phyloP scores from a whole-genome alignment of 768 basidiomycete genomes.

The Infundibulicybe gibba region DNA sequence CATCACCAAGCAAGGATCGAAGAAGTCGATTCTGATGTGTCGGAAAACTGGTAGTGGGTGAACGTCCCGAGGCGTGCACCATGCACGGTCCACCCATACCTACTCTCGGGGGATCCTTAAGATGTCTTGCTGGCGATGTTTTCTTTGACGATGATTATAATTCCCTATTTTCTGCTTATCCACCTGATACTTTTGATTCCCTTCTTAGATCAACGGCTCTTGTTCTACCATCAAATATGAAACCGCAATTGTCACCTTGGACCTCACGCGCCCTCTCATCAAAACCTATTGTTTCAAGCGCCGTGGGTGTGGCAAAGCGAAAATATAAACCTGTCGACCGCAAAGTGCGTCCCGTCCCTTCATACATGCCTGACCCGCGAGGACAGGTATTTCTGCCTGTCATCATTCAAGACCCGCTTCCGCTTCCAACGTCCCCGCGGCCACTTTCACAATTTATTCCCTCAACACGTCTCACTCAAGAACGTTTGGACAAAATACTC shows the following conservation, averaged over 20 bases:
- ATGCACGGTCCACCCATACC: conserved; percentile 6
- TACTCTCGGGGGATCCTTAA: conserved; percentile 8
- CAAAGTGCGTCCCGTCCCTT: conserved; percentile 19
- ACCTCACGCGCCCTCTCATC: conserved; percentile 3
- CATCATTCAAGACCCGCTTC: conserved; percentile 2
- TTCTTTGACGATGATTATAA: conserved; percentile 1
- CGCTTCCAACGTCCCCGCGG: conserved; percentile 5
- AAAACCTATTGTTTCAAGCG: background rate
- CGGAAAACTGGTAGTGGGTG: conserved; percentile 9
- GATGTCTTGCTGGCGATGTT: conserved; percentile 6
- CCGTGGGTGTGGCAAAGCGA: background rate
- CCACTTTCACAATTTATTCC: conserved; percentile 4
- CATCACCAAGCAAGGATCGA: background rate
- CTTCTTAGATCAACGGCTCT: conserved; percentile 2
- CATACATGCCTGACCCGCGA: conserved; percentile 16
- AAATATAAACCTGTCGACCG: conserved; percentile 19
- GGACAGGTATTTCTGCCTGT: conserved; percentile 15
- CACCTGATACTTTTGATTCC: conserved; percentile 9
- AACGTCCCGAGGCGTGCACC: conserved; percentile 1
- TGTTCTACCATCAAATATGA: background rate
- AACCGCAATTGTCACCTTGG: conserved; percentile 6
- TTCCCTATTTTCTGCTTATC: conserved; percentile 4
- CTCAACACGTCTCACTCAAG: conserved; percentile 4
- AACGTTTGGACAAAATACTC: conserved; percentile 11
- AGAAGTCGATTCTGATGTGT: conserved; percentile 1